Evolutionary conservation across 176 grass and related monocot species (phyloP).

Genomic region (Rhynchospora pubera): DNA sequence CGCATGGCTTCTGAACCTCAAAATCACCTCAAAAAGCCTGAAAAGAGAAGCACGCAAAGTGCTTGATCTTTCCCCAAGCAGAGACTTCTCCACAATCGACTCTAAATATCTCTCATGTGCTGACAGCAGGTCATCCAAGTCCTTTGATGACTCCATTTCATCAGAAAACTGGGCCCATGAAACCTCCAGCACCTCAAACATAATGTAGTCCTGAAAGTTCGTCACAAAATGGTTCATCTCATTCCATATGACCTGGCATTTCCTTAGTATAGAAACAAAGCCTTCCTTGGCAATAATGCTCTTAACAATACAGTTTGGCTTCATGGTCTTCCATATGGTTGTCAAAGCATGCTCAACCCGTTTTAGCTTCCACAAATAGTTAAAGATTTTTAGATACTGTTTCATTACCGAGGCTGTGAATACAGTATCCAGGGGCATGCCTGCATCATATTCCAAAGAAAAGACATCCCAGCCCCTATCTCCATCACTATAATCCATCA

Average conservation of each 20-base stretch:
- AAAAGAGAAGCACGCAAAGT: slow-evolving; percentile 63
- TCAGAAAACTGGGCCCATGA: slow-evolving; percentile 86
- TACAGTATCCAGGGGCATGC: slow-evolving; percentile 70
- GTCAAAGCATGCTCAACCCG: slow-evolving; percentile 77
- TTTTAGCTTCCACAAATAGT: slow-evolving; percentile 90
- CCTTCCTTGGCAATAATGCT: slow-evolving; percentile 80
- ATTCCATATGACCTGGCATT: slow-evolving; percentile 91
- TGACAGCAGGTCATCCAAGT: slow-evolving; percentile 84
- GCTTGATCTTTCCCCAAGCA: slow-evolving; percentile 68
- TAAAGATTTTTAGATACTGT: slow-evolving; percentile 87
- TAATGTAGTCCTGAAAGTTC: slow-evolving; percentile 94
- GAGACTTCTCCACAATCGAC: slow-evolving; percentile 85
- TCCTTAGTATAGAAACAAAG: slow-evolving; percentile 67
- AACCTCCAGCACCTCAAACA: slow-evolving; percentile 97
- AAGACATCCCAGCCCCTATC: slow-evolving; percentile 94
- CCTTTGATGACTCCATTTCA: slow-evolving; percentile 87
- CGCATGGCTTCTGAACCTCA: slow-evolving; percentile 67
- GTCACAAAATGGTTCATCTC: slow-evolving; percentile 98
- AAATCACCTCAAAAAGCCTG: slow-evolving; percentile 78
- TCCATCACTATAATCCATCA: slow-evolving; percentile 93
- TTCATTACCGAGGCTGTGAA: slow-evolving; percentile 95
- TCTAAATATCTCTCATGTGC: slow-evolving; percentile 81
- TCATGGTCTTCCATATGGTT: slow-evolving; percentile 87
- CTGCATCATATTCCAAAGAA: slow-evolving; percentile 89
- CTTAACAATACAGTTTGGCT: slow-evolving; percentile 89